Base-by-base conservation (phyloP, 805 yeast genomes). In the Barnettozyma sucrosica region DNA sequence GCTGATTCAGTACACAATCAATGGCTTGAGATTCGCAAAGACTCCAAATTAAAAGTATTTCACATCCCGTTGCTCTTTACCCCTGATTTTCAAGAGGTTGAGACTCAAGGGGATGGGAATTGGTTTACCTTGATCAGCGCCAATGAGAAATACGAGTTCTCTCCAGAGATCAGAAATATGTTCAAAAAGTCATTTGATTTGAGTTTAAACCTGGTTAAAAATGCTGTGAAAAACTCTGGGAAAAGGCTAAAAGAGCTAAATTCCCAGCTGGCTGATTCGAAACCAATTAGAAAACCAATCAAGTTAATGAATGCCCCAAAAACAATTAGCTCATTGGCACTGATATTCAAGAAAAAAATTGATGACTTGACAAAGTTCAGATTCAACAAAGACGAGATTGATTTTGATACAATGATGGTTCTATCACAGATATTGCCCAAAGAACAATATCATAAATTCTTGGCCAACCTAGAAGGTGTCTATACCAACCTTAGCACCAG, bases 51-150 rank as follows among this genome's bases (percentile, higher is more conserved):
- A 3, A 49, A 43, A 20, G 30, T 47, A 13, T 51, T 40, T 28
- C 56, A 53, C 41, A 51, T 53, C 14, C 55, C 55, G 11, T 43
- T 53, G 23, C 42, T 53, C 16, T 50, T 45, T 36, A 51, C 56
- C 7, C 56, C 55, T 16, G 47, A 51, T 19, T 25, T 30, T 18
- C 43, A 43, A 7, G 34, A 30, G 25, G 6, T 16, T 7, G 24
- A 19, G 11, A 23, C 21, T 23, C 33, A 21, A 19, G 36, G 25
- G 2, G 39, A 32, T 1, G 40, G 30, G 10, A 21, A 20, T 25
- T 51, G 58, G 55, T 51, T 24, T 44, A 34, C 36, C 6, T 19
- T 23, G 5, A 49, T 53, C 20, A 48, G 53, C 24, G 55, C 51
- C 4, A 55, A 42, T 32, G 58, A 55, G 38, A 24, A n/a, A 4